Conservation (phyloP, 73 alveolate species). For the Paramecium sonneborni region DNA sequence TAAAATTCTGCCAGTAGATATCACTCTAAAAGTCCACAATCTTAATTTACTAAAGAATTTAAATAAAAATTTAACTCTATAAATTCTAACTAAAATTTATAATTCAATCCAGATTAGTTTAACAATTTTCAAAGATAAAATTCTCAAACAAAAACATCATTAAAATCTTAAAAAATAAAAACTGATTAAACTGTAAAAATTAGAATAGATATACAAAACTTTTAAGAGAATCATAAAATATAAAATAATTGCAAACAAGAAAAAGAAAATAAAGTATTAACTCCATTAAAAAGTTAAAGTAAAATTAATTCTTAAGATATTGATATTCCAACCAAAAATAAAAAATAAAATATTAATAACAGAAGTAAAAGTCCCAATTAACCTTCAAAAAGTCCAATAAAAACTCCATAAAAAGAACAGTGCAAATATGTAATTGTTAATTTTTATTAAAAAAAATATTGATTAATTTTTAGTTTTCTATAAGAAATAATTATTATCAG, state of each 20-base stretch:
- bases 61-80: neutral
- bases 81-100: no score
- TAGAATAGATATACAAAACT: neutral
- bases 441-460: no score
- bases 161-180: neutral
- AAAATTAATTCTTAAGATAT: neutral
- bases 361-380: neutral
- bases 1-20: constrained; percentile 8
- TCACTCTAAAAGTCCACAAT: neutral
- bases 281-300: neutral
- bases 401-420: neutral
- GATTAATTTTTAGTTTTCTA: no score
- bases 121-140: no score
- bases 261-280: no score
- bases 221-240: neutral
- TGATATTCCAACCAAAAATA: neutral
- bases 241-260: neutral
- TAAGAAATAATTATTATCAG: no score
- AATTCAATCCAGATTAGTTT: neutral
- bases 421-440: neutral
- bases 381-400: neutral
- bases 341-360: no score
- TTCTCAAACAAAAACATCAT: neutral
- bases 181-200: neutral
- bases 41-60: neutral